Evolutionary conservation across 306 rosid genomes (phyloP).

Genomic region (Parietaria judaica): DNA sequence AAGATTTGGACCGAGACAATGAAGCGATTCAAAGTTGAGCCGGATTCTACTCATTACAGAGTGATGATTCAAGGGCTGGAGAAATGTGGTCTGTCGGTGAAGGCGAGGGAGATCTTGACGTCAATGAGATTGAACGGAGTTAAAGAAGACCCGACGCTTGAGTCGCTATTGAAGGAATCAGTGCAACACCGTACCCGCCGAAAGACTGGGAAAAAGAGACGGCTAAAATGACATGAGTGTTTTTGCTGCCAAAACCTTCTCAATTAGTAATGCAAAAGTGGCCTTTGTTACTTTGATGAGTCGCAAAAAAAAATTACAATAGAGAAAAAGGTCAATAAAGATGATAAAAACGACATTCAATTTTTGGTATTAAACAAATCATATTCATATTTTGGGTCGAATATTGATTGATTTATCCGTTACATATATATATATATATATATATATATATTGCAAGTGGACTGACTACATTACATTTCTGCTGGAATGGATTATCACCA

Average conservation of each 20-base stretch:
- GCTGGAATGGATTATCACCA: too few species aligned
- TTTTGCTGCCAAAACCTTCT: too few species aligned
- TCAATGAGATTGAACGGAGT: conserved; percentile 56
- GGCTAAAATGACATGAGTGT: conserved; percentile 11
- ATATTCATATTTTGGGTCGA: too few species aligned
- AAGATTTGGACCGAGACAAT: conserved; percentile 67
- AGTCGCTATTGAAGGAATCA: conserved; percentile 49
- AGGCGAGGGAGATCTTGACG: conserved; percentile 58
- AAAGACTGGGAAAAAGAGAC: conserved; percentile 24
- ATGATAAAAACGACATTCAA: too few species aligned
- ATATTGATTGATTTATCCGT: too few species aligned
- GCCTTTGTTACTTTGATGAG: too few species aligned
- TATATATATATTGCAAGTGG: too few species aligned
- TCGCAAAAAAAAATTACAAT: too few species aligned
- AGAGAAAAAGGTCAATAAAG: too few species aligned
- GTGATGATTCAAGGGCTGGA: conserved; percentile 64
- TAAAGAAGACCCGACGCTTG: conserved; percentile 53
- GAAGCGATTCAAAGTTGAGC: conserved; percentile 45
- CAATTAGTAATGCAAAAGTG: too few species aligned
- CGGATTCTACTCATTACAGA: conserved; percentile 43
- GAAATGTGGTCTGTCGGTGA: conserved; percentile 35
- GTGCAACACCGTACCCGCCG: conserved; percentile 15
- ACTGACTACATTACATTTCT: not conserved
- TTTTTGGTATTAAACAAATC: too few species aligned
- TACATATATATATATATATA: too few species aligned